phyloP scores from a whole-genome alignment of 345 rosid species.

The Sonneratia caseolaris region DNA sequence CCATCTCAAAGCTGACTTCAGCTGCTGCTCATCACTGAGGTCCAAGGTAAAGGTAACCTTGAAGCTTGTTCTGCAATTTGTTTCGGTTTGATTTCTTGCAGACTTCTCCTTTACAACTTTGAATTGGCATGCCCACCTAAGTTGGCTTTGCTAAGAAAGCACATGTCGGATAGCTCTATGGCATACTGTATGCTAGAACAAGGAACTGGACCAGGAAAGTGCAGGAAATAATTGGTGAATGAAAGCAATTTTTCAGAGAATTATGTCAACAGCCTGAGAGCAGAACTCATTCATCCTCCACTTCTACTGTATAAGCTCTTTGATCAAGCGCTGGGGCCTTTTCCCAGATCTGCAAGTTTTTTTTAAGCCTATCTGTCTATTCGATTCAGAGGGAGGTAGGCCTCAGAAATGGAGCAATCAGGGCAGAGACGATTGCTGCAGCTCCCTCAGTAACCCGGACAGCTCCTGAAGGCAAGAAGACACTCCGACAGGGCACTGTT shows the following conservation, averaged over 20 bases:
- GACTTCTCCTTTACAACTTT: not conserved
- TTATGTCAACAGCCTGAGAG: no score
- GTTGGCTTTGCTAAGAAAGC: not conserved
- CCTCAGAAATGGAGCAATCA: constrained; percentile 34
- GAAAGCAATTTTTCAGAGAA: no score
- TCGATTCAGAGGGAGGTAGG: constrained; percentile 35
- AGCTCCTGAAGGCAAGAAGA: constrained; percentile 55
- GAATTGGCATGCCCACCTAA: not conserved
- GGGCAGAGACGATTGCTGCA: constrained; percentile 60
- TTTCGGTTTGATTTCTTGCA: not conserved
- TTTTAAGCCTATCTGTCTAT: not conserved
- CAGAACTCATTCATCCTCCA: no score
- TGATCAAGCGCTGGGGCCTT: not conserved
- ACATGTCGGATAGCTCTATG: not conserved
- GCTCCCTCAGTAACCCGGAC: constrained; percentile 39
- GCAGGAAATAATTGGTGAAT: not conserved
- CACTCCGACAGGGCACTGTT: constrained; percentile 61
- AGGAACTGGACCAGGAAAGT: no score
- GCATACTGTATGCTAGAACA: not conserved
- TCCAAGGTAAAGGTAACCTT: constrained; percentile 67
- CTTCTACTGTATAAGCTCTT: not conserved
- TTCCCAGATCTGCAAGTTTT: not conserved
- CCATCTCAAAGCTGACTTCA: constrained; percentile 40
- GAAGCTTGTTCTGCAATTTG: not conserved
- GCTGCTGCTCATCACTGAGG: constrained; percentile 39